These are phyloP conservation scores for Lanmaoa rubissima DNA, from an alignment of 768 basidiomycete species.

Conservation along the genomic window DNA sequence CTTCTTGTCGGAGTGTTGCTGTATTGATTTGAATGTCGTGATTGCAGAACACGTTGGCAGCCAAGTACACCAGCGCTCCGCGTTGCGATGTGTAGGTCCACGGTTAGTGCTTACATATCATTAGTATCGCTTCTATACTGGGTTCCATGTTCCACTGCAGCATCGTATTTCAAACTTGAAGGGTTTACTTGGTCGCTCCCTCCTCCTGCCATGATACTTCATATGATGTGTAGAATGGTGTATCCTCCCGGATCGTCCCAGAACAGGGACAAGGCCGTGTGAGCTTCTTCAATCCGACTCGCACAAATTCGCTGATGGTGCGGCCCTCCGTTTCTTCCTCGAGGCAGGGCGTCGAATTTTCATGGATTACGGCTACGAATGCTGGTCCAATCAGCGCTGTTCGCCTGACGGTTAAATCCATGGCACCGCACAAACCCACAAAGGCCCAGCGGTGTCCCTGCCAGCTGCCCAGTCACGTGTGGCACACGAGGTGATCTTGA, in stretches of 20 bases:
- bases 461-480: constrained; percentile 12
- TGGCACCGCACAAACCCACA: neutral
- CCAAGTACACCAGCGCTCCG: neutral
- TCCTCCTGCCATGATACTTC: neutral
- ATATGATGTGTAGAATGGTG: neutral
- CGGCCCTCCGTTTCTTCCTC: constrained; percentile 10
- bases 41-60: neutral
- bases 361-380: neutral
- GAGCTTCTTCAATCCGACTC: neutral
- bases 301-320: neutral
- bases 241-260: neutral
- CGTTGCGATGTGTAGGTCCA: neutral
- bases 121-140: neutral
- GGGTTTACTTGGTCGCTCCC: neutral
- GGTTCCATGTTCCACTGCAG: neutral
- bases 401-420: neutral
- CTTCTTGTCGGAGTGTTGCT: neutral
- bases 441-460: neutral
- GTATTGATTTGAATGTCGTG: neutral
- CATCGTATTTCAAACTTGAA: neutral
- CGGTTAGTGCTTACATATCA: neutral
- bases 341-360: constrained; percentile 2
- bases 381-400: constrained; percentile 4
- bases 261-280: neutral
- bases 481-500: constrained; percentile 19